Percentiles rank a stretch among this genome's conserved stretches.
Conservation (phyloP, 352 stramenopile species). For the Pythium aristosporum region DNA sequence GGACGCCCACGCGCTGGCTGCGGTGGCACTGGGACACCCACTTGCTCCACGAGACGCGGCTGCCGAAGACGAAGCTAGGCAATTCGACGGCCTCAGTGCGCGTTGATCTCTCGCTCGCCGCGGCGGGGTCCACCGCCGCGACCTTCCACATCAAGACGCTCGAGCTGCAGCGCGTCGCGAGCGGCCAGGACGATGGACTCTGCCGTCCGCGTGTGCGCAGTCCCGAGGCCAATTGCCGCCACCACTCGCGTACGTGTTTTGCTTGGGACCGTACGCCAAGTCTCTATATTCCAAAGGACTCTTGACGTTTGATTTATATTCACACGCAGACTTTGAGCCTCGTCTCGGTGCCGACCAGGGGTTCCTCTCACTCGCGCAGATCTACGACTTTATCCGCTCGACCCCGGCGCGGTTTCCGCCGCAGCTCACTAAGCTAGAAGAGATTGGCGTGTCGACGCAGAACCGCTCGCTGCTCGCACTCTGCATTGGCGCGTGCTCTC, state of each 20-base stretch:
- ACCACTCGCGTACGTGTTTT: constrained; percentile 21
- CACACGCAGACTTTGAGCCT: constrained; percentile 25
- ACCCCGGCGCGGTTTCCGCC: constrained; percentile 31
- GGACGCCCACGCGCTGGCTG: constrained; percentile 21
- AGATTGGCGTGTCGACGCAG: constrained; percentile 61
- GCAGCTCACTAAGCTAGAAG: constrained; percentile 46
- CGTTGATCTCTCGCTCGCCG: constrained; percentile 11
- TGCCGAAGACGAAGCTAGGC: not conserved
- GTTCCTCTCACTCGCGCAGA: constrained; percentile 59
- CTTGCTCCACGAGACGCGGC: constrained; percentile 20
- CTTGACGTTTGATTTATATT: not conserved
- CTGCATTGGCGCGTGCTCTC: constrained; percentile 58
- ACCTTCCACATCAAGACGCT: constrained; percentile 21
- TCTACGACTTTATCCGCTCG: constrained; percentile 58
- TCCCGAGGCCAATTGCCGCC: constrained; percentile 23
- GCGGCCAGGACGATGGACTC: constrained; percentile 6
- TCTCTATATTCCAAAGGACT: not conserved
- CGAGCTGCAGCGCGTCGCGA: constrained; percentile 20
- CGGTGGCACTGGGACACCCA: constrained; percentile 29
- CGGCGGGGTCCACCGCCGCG: not conserved
- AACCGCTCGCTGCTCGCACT: constrained; percentile 59
- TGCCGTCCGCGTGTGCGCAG: constrained; percentile 14
- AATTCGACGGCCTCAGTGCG: not conserved
- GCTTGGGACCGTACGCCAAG: not conserved
- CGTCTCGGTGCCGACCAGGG: constrained; percentile 61